A percentile compares a stretch with the other conserved stretches of the same genome.
Evolutionary conservation across 768 basidiomycete species (phyloP).

Genomic region (Nevesoporus exiguus): DNA sequence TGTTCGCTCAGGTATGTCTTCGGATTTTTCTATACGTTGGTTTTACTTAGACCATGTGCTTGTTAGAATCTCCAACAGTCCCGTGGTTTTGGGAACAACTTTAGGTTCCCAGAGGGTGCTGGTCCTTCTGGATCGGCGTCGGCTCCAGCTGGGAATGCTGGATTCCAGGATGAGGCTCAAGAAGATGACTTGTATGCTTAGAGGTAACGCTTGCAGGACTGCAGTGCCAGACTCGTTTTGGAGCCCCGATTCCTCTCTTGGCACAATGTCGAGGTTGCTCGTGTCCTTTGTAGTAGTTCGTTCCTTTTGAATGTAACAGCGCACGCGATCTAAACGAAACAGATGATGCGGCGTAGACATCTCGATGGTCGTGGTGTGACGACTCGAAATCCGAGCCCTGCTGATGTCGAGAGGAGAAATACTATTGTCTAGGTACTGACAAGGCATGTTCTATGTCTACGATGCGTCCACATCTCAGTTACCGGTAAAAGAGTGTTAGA

Average conservation of each 20-base stretch:
- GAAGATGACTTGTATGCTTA: constrained; percentile 93
- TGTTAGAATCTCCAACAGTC: constrained; percentile 85
- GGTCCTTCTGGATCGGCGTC: constrained; percentile 34
- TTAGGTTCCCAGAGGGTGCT: constrained; percentile 93
- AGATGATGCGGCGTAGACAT: background rate
- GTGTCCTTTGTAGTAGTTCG: background rate
- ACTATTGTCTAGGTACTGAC: background rate
- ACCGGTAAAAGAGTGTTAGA: background rate
- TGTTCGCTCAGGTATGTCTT: constrained; percentile 80
- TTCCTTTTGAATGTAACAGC: constrained; percentile 4
- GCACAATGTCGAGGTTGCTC: background rate
- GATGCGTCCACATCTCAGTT: background rate
- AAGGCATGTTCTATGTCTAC: background rate
- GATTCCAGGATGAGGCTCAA: constrained; percentile 79
- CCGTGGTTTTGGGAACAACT: constrained; percentile 88
- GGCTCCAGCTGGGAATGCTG: constrained; percentile 60
- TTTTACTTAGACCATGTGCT: constrained; percentile 2
- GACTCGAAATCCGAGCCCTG: background rate
- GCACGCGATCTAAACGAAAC: constrained; percentile 10
- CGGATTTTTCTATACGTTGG: background rate
- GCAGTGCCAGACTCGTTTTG: background rate
- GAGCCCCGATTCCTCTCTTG: background rate
- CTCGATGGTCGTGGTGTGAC: too few species aligned
- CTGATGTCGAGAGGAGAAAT: background rate
- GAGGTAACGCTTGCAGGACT: background rate